phyloP scores from a whole-genome alignment of 768 basidiomycete species.

The Pleurotus giganteus region DNA sequence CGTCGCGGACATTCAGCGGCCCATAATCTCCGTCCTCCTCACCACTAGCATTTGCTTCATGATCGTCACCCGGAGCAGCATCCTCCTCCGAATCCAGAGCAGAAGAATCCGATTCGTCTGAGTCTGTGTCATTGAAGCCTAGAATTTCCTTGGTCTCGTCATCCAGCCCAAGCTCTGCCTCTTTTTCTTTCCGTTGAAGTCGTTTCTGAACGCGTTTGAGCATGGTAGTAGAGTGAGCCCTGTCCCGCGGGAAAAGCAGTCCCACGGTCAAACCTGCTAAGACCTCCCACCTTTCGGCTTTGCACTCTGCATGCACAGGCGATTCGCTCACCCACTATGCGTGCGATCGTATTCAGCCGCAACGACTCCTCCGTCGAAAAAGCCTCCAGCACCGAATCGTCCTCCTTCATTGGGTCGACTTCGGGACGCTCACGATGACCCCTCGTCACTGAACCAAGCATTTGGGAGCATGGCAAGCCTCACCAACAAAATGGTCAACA shows the following conservation, averaged over 20 bases:
- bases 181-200: constrained; percentile 55
- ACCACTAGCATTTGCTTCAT: constrained; percentile 17
- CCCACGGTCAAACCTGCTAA: background rate
- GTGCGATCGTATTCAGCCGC: constrained; percentile 2
- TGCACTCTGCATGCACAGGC: background rate
- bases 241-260: background rate
- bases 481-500: constrained; percentile 32
- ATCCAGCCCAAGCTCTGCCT: constrained; percentile 63
- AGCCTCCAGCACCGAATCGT: background rate
- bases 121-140: constrained; percentile 65
- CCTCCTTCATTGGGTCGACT: background rate
- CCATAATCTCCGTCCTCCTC: constrained; percentile 13
- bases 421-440: background rate
- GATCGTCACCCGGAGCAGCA: constrained; percentile 17
- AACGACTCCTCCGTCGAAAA: background rate
- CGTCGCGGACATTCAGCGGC: constrained; percentile 25
- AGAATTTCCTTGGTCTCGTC: constrained; percentile 62
- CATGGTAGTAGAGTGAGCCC: constrained; percentile 36
- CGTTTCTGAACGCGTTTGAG: constrained; percentile 79
- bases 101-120: constrained; percentile 34
- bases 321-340: constrained; percentile 4
- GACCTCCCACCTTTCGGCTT: background rate
- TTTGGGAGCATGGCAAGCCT: constrained; percentile 14
- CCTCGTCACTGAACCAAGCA: background rate
- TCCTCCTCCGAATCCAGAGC: constrained; percentile 25